phyloP scores from a whole-genome alignment of 2,329 filamentous ascomycete genomes.

The Trichoderma gracile region DNA sequence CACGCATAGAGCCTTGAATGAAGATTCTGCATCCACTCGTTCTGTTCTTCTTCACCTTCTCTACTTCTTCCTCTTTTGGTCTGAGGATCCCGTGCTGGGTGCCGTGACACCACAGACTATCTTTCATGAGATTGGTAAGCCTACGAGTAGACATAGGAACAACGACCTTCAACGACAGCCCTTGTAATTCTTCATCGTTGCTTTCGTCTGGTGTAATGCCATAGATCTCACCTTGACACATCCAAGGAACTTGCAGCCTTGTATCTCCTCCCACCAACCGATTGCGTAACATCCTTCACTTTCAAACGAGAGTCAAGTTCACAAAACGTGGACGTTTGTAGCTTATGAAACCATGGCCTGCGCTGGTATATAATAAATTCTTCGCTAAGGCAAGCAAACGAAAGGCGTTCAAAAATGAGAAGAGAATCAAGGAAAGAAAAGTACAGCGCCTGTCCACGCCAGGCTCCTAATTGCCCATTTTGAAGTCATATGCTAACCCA shows the following conservation, averaged over 20 bases:
- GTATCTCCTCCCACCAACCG: too few species aligned
- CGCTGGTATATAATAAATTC: slow-evolving; percentile 17
- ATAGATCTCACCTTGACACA: too few species aligned
- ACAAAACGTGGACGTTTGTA: background rate
- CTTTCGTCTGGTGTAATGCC: too few species aligned
- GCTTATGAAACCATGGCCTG: slow-evolving; percentile 9
- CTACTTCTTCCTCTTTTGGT: background rate
- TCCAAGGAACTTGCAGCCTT: too few species aligned
- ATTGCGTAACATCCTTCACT: too few species aligned
- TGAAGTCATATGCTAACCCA: slow-evolving; percentile 22
- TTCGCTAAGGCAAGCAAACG: slow-evolving; percentile 19
- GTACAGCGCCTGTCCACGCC: slow-evolving; percentile 3
- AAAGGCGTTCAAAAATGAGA: background rate
- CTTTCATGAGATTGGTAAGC: too few species aligned
- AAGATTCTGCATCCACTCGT: background rate
- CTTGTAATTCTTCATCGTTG: too few species aligned
- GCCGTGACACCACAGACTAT: too few species aligned
- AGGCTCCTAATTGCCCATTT: slow-evolving; percentile 20
- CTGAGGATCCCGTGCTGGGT: too few species aligned
- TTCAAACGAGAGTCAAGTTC: background rate
- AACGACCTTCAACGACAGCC: too few species aligned
- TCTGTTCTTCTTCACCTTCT: background rate
- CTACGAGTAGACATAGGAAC: too few species aligned
- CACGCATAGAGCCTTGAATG: background rate
- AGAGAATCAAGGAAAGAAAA: background rate